These are phyloP conservation scores for Vanderwaltozyma tropicalis DNA, from an alignment of 805 yeast species.

Conservation along the genomic window DNA sequence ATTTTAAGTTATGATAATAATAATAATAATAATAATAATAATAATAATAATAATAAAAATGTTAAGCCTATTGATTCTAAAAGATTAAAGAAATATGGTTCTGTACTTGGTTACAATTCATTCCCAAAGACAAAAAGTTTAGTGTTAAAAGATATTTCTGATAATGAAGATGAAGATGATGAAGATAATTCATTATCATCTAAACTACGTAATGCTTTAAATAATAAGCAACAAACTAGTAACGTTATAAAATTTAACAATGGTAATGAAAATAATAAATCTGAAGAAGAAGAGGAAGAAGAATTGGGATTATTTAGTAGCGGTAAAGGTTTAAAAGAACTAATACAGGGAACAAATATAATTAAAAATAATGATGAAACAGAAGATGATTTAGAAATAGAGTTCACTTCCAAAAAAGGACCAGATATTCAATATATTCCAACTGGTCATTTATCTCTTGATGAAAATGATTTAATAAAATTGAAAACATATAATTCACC, in stretches of 20 bases:
- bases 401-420: slow-evolving; percentile 34
- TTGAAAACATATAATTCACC: slow-evolving; percentile 16
- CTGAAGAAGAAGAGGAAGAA: slow-evolving; percentile 7
- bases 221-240: slow-evolving; percentile 21
- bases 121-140: slow-evolving; percentile 21
- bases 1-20: no score
- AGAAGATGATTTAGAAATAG: slow-evolving; percentile 36
- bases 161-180: slow-evolving; percentile 11
- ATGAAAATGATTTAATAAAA: slow-evolving; percentile 23
- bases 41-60: background rate
- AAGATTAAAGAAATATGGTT: slow-evolving; percentile 28
- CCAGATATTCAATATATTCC: slow-evolving; percentile 37
- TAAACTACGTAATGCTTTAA: slow-evolving; percentile 27
- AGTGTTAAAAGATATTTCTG: slow-evolving; percentile 20
- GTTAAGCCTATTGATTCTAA: slow-evolving; percentile 19
- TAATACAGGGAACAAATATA: slow-evolving; percentile 8
- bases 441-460: slow-evolving; percentile 33
- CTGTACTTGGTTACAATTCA: slow-evolving; percentile 20
- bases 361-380: slow-evolving; percentile 8
- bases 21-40: background rate
- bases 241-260: slow-evolving; percentile 1
- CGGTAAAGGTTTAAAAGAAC: slow-evolving; percentile 10
- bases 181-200: slow-evolving; percentile 14
- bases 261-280: background rate
- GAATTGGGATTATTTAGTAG: slow-evolving; percentile 8